A percentile compares a stretch with the other conserved stretches of the same genome.
Conservation (phyloP, 495 filamentous ascomycete genomes). For the Paragyromitra xinjiangensis region DNA sequence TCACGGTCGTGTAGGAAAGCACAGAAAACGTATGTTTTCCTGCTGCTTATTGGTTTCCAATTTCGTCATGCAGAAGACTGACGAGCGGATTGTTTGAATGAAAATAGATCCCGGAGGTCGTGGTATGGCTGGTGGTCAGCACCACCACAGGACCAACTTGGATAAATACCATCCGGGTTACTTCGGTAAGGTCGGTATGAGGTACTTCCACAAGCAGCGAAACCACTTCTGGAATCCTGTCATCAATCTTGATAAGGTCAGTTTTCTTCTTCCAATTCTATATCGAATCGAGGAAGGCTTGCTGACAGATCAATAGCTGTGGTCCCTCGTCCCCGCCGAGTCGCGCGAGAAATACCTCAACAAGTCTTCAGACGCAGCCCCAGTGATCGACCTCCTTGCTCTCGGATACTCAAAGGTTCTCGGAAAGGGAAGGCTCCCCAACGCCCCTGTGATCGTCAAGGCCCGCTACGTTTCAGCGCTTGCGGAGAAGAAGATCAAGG, state of each 20-base stretch:
- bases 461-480: conserved; percentile 86
- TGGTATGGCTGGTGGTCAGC: conserved; percentile 88
- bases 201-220: conserved; percentile 89
- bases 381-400: conserved; percentile 89
- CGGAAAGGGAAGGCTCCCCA: conserved; percentile 88
- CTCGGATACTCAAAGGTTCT: conserved; percentile 93
- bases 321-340: conserved; percentile 77
- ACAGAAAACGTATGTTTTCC: conserved; percentile 75
- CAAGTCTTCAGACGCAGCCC: conserved; percentile 77
- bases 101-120: conserved; percentile 58
- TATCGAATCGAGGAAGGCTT: conserved; percentile 11
- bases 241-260: conserved; percentile 90
- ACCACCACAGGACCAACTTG: conserved; percentile 93
- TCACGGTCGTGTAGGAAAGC: conserved; percentile 91
- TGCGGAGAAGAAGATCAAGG: conserved; percentile 95
- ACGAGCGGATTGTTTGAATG: conserved; percentile 22
- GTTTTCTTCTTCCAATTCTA: conserved; percentile 34
- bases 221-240: conserved; percentile 93
- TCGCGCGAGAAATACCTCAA: conserved; percentile 73
- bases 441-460: conserved; percentile 85
- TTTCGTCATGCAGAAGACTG: conserved; percentile 14
- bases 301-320: conserved; percentile 64
- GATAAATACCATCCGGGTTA: conserved; percentile 96
- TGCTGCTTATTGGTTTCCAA: conserved; percentile 1
- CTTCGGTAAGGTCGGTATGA: conserved; percentile 98